These are phyloP conservation scores for Pestalotiopsis fici DNA, from an alignment of 2,329 filamentous ascomycete genomes.

Conservation along the genomic window DNA sequence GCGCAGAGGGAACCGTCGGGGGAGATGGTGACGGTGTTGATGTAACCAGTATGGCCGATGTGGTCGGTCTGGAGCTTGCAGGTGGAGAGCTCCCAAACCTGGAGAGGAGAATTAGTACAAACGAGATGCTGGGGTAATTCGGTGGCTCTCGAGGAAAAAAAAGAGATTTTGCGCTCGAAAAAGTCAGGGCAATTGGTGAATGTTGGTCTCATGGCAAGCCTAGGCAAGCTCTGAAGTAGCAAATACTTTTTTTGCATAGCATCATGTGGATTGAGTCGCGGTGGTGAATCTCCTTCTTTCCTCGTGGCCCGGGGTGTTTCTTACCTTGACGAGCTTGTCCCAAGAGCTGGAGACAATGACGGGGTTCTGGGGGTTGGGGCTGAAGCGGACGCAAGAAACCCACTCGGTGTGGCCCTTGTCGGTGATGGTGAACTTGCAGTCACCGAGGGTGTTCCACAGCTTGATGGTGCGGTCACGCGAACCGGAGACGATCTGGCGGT, in stretches of 20 bases:
- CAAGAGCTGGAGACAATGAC: slow-evolving; percentile 98
- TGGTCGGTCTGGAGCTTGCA: slow-evolving; percentile 99
- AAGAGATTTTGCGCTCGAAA: slow-evolving; percentile 25
- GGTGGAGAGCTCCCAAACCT: slow-evolving; percentile 99
- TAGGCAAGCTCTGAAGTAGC: slow-evolving; percentile 98
- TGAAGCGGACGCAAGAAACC: slow-evolving; percentile 99
- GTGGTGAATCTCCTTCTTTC: background rate
- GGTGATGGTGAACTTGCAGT: slow-evolving; percentile 99
- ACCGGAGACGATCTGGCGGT: slow-evolving; percentile 99
- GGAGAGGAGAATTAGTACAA: slow-evolving; percentile 15
- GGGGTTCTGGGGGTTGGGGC: slow-evolving; percentile 99
- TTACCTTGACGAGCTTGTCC: slow-evolving; percentile 99
- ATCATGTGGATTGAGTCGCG: slow-evolving; percentile 68
- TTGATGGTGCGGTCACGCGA: slow-evolving; percentile 99
- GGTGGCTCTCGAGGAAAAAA: slow-evolving; percentile 3
- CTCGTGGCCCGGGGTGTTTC: slow-evolving; percentile 10
- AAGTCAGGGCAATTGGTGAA: slow-evolving; percentile 84
- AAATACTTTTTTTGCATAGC: slow-evolving; percentile 95
- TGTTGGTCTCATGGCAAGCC: slow-evolving; percentile 94
- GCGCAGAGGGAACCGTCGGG: slow-evolving; percentile 98
- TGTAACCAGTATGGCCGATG: slow-evolving; percentile 99
- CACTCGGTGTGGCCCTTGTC: slow-evolving; percentile 99
- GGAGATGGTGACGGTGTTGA: slow-evolving; percentile 99
- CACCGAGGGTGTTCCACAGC: slow-evolving; percentile 99
- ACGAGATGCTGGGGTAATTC: background rate